Conservation (phyloP, 768 basidiomycete genomes). For the Suillus spraguei region DNA sequence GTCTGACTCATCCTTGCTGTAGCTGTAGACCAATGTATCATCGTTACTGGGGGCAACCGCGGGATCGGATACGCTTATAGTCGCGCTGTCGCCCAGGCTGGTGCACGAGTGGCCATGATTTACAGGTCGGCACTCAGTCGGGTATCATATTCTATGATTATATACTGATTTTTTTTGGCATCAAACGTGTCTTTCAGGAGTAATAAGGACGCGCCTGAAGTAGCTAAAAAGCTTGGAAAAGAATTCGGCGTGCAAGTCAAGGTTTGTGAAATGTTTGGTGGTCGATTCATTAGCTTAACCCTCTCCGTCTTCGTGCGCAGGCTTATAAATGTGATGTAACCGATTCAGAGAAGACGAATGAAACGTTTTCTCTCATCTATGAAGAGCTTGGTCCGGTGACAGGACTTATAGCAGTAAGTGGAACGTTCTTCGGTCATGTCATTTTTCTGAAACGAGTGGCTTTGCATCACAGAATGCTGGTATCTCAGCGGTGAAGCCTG, state of each 20-base stretch:
- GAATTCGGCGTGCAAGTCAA: constrained; percentile 49
- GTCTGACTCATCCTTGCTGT: background rate
- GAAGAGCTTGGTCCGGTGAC: constrained; percentile 48
- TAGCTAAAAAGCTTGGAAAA: constrained; percentile 48
- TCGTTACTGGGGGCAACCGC: constrained; percentile 64
- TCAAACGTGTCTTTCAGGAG: constrained; percentile 32
- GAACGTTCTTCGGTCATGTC: accelerated
- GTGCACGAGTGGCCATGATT: constrained; percentile 62
- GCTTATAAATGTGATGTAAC: constrained; percentile 67
- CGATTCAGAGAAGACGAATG: constrained; percentile 43
- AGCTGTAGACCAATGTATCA: constrained; percentile 44
- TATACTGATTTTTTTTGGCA: background rate
- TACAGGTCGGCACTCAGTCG: constrained; percentile 40
- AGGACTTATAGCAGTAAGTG: constrained; percentile 57
- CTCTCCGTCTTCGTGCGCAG: constrained; percentile 27
- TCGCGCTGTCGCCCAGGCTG: constrained; percentile 53
- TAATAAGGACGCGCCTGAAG: constrained; percentile 49
- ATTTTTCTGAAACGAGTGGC: background rate
- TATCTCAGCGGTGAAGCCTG: constrained; percentile 63
- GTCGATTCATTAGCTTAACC: no score
- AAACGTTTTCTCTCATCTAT: constrained; percentile 51
- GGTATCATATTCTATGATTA: no score
- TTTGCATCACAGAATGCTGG: constrained; percentile 52
- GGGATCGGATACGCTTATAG: constrained; percentile 63
- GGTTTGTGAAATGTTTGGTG: constrained; percentile 3